phyloP scores from a whole-genome alignment of 2,329 filamentous ascomycete species.

The Fusarium mangiferae region DNA sequence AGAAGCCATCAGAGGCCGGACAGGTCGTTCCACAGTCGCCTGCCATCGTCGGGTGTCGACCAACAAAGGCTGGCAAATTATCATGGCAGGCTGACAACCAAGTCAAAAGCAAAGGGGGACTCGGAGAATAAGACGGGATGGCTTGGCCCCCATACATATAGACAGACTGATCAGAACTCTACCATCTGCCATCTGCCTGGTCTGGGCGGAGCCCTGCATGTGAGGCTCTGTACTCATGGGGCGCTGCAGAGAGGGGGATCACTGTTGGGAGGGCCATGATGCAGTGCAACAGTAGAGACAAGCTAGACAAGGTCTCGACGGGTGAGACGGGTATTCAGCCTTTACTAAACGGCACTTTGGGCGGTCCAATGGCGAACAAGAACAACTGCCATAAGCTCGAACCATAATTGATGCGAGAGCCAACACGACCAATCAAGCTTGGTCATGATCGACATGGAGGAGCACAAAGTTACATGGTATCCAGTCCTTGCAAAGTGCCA shows the following conservation, averaged over 20 bases:
- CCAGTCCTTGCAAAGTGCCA: conserved; percentile 2
- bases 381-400: conserved; percentile 31
- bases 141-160: conserved; percentile 44
- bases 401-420: conserved; percentile 9
- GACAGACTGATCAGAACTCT: conserved; percentile 13
- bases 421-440: conserved; percentile 25
- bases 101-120: conserved; percentile 16
- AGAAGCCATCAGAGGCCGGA: conserved; percentile 51
- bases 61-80: conserved; percentile 26
- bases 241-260: conserved; percentile 24
- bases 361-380: conserved; percentile 26
- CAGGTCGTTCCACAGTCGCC: conserved; percentile 51
- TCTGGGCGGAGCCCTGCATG: conserved; percentile 35
- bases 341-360: conserved; percentile 8
- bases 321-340: conserved; percentile 23
- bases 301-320: conserved; percentile 28
- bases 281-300: conserved; percentile 32
- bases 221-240: conserved; percentile 42
- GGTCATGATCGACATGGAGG: conserved; percentile 23
- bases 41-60: conserved; percentile 47
- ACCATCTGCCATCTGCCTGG: conserved; percentile 18
- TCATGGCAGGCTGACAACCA: conserved; percentile 41
- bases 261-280: conserved; percentile 35
- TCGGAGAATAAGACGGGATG: conserved; percentile 29
- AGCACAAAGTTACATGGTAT: conserved; percentile 17